Conservation (phyloP, 2,329 filamentous ascomycete genomes). For the Chaetomiaceae sp. region DNA sequence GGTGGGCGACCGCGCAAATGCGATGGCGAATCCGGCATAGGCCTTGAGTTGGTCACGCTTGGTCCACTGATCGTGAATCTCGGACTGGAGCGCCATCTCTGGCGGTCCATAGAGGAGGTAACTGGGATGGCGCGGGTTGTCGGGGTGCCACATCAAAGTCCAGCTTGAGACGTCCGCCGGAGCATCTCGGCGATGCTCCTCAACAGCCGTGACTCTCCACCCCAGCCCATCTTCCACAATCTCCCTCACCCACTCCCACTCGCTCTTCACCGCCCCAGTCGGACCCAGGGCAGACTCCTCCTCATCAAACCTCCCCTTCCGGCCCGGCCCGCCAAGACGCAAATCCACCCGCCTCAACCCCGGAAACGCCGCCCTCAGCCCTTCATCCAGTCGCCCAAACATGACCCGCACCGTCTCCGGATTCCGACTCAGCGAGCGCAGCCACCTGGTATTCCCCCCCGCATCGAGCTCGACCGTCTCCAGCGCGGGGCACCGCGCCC, state of each 20-base stretch:
- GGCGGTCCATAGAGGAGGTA: not conserved
- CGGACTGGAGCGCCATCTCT: not conserved
- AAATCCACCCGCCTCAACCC: not conserved
- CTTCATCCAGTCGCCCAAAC: not conserved
- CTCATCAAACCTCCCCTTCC: not conserved
- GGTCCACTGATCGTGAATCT: conserved; percentile 2
- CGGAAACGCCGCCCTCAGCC: not conserved
- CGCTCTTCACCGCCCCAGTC: not conserved
- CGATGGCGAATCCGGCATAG: not conserved
- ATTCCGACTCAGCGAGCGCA: not conserved
- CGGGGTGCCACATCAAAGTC: not conserved
- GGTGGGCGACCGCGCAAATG: conserved; percentile 7
- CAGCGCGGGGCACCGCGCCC: not conserved
- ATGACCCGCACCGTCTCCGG: not conserved
- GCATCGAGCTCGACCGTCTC: conserved; percentile 12
- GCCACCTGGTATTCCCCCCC: conserved; percentile 6
- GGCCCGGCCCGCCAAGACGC: not conserved
- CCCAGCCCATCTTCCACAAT: not conserved
- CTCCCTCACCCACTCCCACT: conserved; percentile 3
- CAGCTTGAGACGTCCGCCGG: not conserved
- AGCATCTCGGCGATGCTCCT: not conserved
- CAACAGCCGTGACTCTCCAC: not conserved
- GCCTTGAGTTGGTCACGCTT: not conserved
- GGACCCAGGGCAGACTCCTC: not conserved
- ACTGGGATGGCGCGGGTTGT: not conserved